A percentile compares a stretch with the other conserved stretches of the same genome.
phyloP scores from a whole-genome alignment of 345 rosid species.

The Salix koriyanagi region DNA sequence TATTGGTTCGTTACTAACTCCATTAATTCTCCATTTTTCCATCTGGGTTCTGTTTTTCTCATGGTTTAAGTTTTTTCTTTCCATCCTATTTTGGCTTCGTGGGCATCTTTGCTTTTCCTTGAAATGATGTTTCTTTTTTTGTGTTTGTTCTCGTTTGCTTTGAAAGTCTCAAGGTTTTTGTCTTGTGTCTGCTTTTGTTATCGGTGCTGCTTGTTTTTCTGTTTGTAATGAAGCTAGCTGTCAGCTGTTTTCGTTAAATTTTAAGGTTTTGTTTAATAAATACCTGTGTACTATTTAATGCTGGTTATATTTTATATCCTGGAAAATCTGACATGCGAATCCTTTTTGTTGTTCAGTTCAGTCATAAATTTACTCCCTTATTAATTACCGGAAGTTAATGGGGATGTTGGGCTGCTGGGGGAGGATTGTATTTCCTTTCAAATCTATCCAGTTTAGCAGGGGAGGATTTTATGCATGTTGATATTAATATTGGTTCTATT shows the following conservation, averaged over 20 bases:
- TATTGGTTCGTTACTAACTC: constrained; percentile 41
- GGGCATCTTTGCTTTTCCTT: no score
- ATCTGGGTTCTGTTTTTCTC: not conserved
- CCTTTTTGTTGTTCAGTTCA: no score
- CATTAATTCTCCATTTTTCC: no score
- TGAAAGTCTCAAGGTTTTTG: not conserved
- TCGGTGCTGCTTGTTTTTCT: not conserved
- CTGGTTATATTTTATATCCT: no score
- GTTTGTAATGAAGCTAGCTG: not conserved
- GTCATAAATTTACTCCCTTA: no score
- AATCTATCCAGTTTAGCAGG: not conserved
- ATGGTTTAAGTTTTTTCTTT: not conserved
- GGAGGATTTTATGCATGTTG: not conserved
- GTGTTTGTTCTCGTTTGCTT: not conserved
- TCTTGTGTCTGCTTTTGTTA: not conserved
- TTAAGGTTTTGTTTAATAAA: not conserved
- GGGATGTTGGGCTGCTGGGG: no score
- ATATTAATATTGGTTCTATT: not conserved
- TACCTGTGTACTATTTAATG: no score
- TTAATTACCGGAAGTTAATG: no score
- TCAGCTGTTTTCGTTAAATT: not conserved
- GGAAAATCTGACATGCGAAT: no score
- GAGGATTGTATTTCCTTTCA: not conserved
- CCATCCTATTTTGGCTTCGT: no score
- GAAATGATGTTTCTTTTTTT: no score